Evolutionary conservation across 1,284 basidiomycete species (phyloP), one percentile per base, ranked within the genome.

Genomic region (Sutorius eximius): DNA sequence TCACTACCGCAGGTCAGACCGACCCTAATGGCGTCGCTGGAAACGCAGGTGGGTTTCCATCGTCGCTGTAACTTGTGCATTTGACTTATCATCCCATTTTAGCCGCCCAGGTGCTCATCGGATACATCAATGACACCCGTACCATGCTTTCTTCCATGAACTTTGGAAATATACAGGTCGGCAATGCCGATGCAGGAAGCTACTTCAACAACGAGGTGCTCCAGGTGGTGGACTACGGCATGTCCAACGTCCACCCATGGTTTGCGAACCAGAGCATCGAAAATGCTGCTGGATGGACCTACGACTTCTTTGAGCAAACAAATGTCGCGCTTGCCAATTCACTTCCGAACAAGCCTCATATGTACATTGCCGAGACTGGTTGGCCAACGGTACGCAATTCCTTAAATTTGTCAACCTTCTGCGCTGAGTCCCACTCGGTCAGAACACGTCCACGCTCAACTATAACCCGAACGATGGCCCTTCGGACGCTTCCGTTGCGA

Each of bases 101-200:
- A 70, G 68, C 68, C 33, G 75, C 76, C 20, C 55, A 65, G 20
- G 68, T 78, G 40, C 82, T 96, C 44, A 76, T 87, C 37, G 61
- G 73, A 16, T 82, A 87, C 69, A 91, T 96, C 58, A 68, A 79
- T 2, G 86, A 91, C 70, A 83, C 85, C 12, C 74, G 79, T 18
- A 67, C 67, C 24, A 81, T 82, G 75, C 64, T 94, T 53, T 57
- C 71, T 10, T 74, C 68, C 12, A 66, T 92, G 63, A 75, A 77
- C 49, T 69, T 92, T 33, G 61, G 65, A 49, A 81, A 83, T 13
- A 75, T 95, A 48, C 84, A 85, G 0, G 82, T 98, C 32, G 96
- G 96, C 18, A 97, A 86, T 13, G 84, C 91, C 8, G 95, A 99
- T 65, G 96, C 95, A 10, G 95, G 95, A 27, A 83, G 83, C 54